These are phyloP conservation scores for Hypholoma fasciculare DNA, from an alignment of 768 basidiomycete species.

Conservation along the genomic window DNA sequence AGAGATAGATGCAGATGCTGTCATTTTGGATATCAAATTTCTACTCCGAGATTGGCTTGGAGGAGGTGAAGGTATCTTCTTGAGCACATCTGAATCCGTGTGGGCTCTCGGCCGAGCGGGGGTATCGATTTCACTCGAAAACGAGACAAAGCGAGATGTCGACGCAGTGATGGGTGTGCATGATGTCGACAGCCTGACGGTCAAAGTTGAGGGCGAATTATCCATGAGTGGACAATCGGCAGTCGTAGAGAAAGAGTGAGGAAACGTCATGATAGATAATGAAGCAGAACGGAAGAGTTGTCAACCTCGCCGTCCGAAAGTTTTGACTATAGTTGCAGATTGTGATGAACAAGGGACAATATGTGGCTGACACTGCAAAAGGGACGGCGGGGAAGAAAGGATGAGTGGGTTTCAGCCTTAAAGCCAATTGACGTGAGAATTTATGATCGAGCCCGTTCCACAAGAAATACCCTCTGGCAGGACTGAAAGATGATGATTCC, in stretches of 20 bases:
- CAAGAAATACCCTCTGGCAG: neutral
- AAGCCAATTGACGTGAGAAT: slow-evolving; percentile 18
- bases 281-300: neutral
- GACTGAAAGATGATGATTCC: too few species aligned
- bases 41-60: slow-evolving; percentile 10
- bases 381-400: slow-evolving; percentile 9
- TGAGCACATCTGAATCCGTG: slow-evolving; percentile 5
- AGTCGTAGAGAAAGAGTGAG: slow-evolving; percentile 21
- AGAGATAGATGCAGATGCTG: slow-evolving; percentile 15
- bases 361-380: neutral
- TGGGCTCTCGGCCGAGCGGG: slow-evolving; percentile 10
- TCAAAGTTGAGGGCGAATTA: slow-evolving; percentile 18
- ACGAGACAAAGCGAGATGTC: slow-evolving; percentile 20
- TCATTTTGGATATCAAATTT: slow-evolving; percentile 10
- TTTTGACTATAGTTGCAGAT: slow-evolving; percentile 4
- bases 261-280: slow-evolving; percentile 15
- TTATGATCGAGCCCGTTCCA: slow-evolving; percentile 12
- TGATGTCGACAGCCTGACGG: slow-evolving; percentile 18
- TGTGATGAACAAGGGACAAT: neutral
- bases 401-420: neutral
- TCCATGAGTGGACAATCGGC: slow-evolving; percentile 19
- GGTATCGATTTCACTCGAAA: slow-evolving; percentile 11
- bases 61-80: slow-evolving; percentile 9
- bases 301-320: neutral
- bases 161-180: slow-evolving; percentile 11